Conservation (phyloP, 1,284 basidiomycete species). For the Pseudozyma thailandica region DNA sequence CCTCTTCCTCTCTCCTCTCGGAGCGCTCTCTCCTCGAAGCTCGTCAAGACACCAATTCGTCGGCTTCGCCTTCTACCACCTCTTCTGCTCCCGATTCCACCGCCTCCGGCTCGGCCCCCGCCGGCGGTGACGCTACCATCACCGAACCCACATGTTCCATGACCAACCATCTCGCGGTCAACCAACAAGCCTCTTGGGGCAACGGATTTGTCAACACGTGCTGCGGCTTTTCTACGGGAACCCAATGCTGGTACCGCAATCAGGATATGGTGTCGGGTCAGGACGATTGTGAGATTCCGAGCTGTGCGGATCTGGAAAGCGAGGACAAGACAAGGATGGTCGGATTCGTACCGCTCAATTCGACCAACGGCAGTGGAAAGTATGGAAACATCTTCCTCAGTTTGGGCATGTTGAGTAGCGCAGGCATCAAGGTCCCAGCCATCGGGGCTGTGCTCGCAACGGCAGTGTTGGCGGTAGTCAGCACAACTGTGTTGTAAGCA, state of each 20-base stretch:
- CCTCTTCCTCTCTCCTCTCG: conserved; percentile 5
- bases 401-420: conserved; percentile 24
- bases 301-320: conserved; percentile 37
- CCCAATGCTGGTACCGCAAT: conserved; percentile 49
- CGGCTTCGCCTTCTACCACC: conserved; percentile 11
- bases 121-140: conserved; percentile 50
- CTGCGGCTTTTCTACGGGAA: conserved; percentile 34
- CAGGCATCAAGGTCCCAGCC: conserved; percentile 1
- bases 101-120: conserved; percentile 30
- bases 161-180: conserved; percentile 43
- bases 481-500: background rate
- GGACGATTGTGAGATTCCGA: conserved; percentile 51
- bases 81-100: conserved; percentile 22
- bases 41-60: conserved; percentile 30
- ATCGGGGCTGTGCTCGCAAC: conserved; percentile 4
- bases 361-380: conserved; percentile 52
- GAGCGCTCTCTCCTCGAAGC: conserved; percentile 27
- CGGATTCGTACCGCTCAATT: conserved; percentile 49
- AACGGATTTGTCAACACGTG: conserved; percentile 54
- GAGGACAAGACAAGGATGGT: conserved; percentile 47
- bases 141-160: conserved; percentile 37
- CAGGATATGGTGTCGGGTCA: conserved; percentile 22
- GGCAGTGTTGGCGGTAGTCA: background rate
- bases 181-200: conserved; percentile 59
- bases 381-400: conserved; percentile 55